Evolutionary conservation across 768 basidiomycete species (phyloP).

Genomic region (Calocybe cyanea): DNA sequence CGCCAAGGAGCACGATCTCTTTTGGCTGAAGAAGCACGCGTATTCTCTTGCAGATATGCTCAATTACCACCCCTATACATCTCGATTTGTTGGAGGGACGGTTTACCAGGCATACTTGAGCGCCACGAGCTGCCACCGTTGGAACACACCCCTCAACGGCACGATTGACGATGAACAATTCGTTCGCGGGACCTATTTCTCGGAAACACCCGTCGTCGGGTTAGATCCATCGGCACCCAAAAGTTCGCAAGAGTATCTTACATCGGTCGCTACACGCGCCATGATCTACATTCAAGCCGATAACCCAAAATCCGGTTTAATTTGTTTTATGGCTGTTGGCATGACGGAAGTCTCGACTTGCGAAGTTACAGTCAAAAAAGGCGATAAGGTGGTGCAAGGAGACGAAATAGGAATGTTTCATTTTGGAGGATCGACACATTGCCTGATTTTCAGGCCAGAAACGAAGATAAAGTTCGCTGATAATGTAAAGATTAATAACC

Average conservation of each 20-base stretch:
- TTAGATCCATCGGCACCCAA: constrained; percentile 12
- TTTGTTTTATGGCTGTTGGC: constrained; percentile 56
- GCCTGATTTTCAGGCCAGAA: constrained; percentile 34
- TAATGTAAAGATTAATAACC: no score
- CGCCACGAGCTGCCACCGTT: constrained; percentile 48
- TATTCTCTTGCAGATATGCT: constrained; percentile 52
- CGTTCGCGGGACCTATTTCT: constrained; percentile 51
- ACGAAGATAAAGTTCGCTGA: constrained; percentile 10
- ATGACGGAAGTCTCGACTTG: constrained; percentile 64
- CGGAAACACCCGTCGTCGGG: constrained; percentile 24
- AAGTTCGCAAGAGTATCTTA: constrained; percentile 36
- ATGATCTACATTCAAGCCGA: constrained; percentile 56
- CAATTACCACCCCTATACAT: constrained; percentile 24
- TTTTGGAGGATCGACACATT: constrained; percentile 53
- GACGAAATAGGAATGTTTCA: constrained; percentile 62
- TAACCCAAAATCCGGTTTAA: constrained; percentile 44
- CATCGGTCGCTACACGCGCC: constrained; percentile 42
- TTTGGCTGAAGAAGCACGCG: constrained; percentile 52
- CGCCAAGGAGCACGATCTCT: constrained; percentile 35
- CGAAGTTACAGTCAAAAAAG: constrained; percentile 42
- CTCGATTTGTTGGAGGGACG: constrained; percentile 38
- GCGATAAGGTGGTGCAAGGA: constrained; percentile 32
- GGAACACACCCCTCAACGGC: constrained; percentile 48
- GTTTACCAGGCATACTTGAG: constrained; percentile 49
- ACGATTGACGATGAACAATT: constrained; percentile 33